Base-by-base conservation (phyloP, 352 stramenopile genomes). In the Albugo candida region DNA sequence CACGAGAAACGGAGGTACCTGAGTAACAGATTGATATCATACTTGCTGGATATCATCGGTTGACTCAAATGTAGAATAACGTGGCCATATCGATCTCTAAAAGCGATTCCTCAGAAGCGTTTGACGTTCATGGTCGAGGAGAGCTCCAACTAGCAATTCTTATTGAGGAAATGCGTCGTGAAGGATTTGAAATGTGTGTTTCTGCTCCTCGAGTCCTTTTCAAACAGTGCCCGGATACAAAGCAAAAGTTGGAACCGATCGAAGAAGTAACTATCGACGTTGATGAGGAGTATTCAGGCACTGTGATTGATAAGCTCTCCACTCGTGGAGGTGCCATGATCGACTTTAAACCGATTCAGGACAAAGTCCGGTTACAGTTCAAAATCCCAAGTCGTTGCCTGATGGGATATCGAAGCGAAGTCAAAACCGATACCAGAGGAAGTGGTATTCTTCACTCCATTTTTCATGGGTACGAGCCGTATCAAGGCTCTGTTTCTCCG, bases 91-190 rank as follows among this genome's bases (percentile, higher is more conserved):
- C 75, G 39, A 75, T 97, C 35, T 84, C 74, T 13, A 51, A 64
- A 13, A 94, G 83, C 48, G 67, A 79, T 38, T 93, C 79, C 14
- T 82, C 73, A 19, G 87, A 97, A 54, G 82, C 75, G 5, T 96
- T 96, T 34, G 92, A 96, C 47, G 94, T 98, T 1, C 86, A 96
- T 60, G 94, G 88, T 12, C 73, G 94, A 58, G 95, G 93, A 47
- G 94, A 99, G 53, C 69, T 98, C 46, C 95, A 99, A 66, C 76
- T 99, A 13, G 94, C 93, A 46, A 98, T 99, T 58, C 65, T 99
- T 40, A 96, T 98, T 36, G 95, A 99, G 60, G 92, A 96, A 61
- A 98, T 99, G 94, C 72, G 95, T 49, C 81, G 95, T 38, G 94
- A 99, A 64, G 95, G 95, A 11, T 99, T 95, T 48, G 95, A 99